Evolutionary conservation across 805 yeast species (phyloP).

Genomic region (Cyberlindnera veronae): DNA sequence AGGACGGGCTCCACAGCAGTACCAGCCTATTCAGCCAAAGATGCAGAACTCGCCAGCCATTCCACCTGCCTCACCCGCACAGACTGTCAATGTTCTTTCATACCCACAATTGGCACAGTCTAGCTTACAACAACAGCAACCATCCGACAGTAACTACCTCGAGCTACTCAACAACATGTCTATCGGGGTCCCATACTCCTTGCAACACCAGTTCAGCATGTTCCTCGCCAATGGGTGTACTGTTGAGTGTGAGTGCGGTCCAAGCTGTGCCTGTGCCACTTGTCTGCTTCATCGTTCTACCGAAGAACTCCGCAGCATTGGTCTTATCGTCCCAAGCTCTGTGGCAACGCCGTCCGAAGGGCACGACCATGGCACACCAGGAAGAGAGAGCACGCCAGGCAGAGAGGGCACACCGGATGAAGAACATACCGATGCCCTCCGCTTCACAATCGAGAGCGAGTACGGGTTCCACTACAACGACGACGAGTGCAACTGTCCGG

Average conservation of each 20-base stretch:
- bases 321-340: slow-evolving; percentile 21
- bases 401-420: slow-evolving; percentile 3
- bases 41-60: too few species aligned
- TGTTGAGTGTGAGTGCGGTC: slow-evolving; percentile 27
- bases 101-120: background rate
- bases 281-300: slow-evolving; percentile 28
- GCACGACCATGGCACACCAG: background rate
- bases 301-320: slow-evolving; percentile 24
- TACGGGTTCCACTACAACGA: slow-evolving; percentile 3
- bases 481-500: slow-evolving; percentile 5
- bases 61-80: too few species aligned
- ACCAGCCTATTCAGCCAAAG: too few species aligned
- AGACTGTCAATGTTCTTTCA: background rate
- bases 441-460: slow-evolving; percentile 6
- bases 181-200: background rate
- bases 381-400: too few species aligned
- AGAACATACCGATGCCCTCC: background rate
- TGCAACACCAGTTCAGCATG: slow-evolving; percentile 16
- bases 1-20: too few species aligned
- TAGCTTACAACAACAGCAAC: background rate
- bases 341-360: slow-evolving; percentile 10
- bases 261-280: slow-evolving; percentile 25
- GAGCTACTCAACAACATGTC: background rate
- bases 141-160: background rate
- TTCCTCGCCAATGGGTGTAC: slow-evolving; percentile 24